Base-by-base conservation (phyloP, 257 asterid species). In the Phtheirospermum japonicum region DNA sequence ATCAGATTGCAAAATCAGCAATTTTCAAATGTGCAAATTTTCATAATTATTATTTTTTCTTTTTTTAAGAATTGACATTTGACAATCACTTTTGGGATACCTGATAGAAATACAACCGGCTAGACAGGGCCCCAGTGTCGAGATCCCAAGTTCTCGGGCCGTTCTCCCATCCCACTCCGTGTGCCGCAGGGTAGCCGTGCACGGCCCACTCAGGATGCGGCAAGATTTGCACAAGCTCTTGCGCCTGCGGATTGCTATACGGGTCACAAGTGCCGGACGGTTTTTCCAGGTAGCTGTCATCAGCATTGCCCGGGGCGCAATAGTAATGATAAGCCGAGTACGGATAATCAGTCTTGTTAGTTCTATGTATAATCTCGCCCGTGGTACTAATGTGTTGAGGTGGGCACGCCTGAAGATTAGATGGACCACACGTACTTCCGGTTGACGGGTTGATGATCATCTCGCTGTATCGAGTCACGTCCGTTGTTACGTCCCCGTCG, bases 261-360 rank as follows among this genome's bases (percentile, higher is more conserved):
- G 95, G 96, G 63, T 86, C 96, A 66, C 95, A 89, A 48, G 84
- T 84, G 65, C 84, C 95, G n/a, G n/a, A n/a, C n/a, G n/a, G n/a
- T n/a, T n/a, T n/a, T n/a, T n/a, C n/a, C n/a, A n/a, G n/a, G n/a
- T n/a, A n/a, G n/a, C n/a, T n/a, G n/a, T n/a, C n/a, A 34, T 79
- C 69, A 1, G 80, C 95, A 64, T 89, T 86, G 32, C 96, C 96
- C 0, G 96, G 96, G 14, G 90, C 80, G 65, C 95, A 89, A 46
- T 86, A 86, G 43, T 83, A 87, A 75, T 89, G 95, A 65, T 89
- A 89, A 39, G 96, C 95, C 6, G 85, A 72, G 49, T 83, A 86
- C 0, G 96, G 95, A 60, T 86, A 89, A 8, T 75, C 76, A 13
- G 85, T 75, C 0, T 89, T 84, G 62, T 86, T 79, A 18, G 74